These are phyloP conservation scores for Agastache rugosa DNA, from an alignment of 257 asterid genomes.

Conservation along the genomic window DNA sequence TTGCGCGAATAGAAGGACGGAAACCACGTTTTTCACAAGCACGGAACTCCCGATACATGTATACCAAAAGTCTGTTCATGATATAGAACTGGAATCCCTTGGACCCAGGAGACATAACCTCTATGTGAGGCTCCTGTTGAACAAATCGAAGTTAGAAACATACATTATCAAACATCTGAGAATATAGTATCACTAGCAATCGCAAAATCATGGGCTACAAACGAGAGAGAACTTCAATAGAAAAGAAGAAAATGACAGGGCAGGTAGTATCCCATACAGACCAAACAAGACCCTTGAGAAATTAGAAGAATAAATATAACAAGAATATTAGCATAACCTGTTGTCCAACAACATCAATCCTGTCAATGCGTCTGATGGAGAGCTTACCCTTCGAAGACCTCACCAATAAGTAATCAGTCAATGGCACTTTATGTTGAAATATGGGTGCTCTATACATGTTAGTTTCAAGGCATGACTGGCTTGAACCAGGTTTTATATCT, in stretches of 20 bases:
- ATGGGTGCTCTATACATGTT: conserved; percentile 97
- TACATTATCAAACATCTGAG: conserved; percentile 26
- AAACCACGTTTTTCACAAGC: conserved; percentile 83
- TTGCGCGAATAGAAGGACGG: conserved; percentile 79
- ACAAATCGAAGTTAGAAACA: conserved; percentile 39
- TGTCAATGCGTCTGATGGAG: conserved; percentile 96
- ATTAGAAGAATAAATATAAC: conserved; percentile 2
- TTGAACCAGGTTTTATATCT: conserved; percentile 89
- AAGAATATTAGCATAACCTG: conserved; percentile 62
- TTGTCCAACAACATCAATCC: conserved; percentile 97
- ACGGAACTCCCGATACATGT: conserved; percentile 88
- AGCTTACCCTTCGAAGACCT: conserved; percentile 99
- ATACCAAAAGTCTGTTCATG: conserved; percentile 86
- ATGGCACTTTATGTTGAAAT: conserved; percentile 83
- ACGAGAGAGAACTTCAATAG: neutral
- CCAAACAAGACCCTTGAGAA: conserved; percentile 21
- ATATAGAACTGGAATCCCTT: conserved; percentile 80
- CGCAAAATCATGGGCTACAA: conserved; percentile 1
- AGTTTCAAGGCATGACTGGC: conserved; percentile 93
- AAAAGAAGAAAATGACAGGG: conserved; percentile 2
- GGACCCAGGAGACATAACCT: conserved; percentile 95
- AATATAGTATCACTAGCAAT: conserved; percentile 8
- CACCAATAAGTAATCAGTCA: conserved; percentile 92
- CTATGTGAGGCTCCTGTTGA: conserved; percentile 91
- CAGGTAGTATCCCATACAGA: conserved; percentile 28